Evolutionary conservation across 2,329 filamentous ascomycete genomes (phyloP).

Genomic region (Nannizzia gypsea): DNA sequence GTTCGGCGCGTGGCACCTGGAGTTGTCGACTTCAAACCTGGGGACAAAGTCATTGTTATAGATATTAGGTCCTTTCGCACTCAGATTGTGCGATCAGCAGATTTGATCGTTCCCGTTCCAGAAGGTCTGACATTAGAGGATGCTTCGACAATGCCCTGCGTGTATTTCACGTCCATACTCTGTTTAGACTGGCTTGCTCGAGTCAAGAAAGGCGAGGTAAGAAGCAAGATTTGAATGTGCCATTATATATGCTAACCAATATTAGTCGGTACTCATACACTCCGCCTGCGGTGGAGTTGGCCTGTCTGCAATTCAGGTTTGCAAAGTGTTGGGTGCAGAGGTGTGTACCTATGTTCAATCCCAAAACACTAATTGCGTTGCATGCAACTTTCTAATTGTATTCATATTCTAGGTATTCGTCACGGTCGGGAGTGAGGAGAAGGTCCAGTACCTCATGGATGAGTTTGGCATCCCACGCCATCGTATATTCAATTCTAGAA

Average conservation of each 20-base stretch:
- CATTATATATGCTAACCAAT: not conserved
- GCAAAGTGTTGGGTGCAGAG: slow-evolving; percentile 14
- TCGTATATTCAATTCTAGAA: slow-evolving; percentile 13
- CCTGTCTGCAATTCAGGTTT: slow-evolving; percentile 16
- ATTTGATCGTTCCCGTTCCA: slow-evolving; percentile 11
- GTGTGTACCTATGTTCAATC: slow-evolving; percentile 8
- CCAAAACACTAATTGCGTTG: not conserved
- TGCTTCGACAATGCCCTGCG: slow-evolving; percentile 12
- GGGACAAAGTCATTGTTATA: slow-evolving; percentile 11
- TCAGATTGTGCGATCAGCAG: not conserved
- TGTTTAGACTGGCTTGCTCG: slow-evolving; percentile 11
- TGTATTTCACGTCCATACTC: slow-evolving; percentile 14
- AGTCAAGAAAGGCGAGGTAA: slow-evolving; percentile 9
- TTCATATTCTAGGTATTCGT: not conserved
- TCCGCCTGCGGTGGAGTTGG: slow-evolving; percentile 16
- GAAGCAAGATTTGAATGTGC: not conserved
- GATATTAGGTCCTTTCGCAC: slow-evolving; percentile 5
- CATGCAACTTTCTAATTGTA: not conserved
- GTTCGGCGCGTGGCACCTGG: slow-evolving; percentile 9
- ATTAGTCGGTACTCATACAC: slow-evolving; percentile 17
- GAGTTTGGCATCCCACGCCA: slow-evolving; percentile 10
- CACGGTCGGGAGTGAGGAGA: slow-evolving; percentile 15
- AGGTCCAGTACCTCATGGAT: slow-evolving; percentile 13
- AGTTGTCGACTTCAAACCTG: slow-evolving; percentile 7
- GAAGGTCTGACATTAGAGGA: slow-evolving; percentile 13